phyloP scores from a whole-genome alignment of 2,329 filamentous ascomycete species.

The Aspergillus awamori region DNA sequence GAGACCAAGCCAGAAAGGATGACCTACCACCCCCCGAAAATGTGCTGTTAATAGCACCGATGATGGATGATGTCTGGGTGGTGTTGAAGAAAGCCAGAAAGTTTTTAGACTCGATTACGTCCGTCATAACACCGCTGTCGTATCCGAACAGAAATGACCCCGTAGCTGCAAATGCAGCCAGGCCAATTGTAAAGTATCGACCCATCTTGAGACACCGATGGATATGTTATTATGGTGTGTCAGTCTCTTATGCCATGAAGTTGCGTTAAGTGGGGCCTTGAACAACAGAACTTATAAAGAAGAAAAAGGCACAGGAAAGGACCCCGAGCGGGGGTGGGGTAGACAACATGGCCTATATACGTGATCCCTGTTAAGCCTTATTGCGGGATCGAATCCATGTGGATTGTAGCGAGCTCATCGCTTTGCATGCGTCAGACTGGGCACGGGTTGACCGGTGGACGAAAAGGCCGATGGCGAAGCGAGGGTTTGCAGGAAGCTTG shows the following conservation, averaged over 20 bases:
- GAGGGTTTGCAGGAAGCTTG: neutral
- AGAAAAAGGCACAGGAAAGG: neutral
- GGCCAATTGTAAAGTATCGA: conserved; percentile 14
- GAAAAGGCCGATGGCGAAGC: neutral
- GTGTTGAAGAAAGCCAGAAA: conserved; percentile 63
- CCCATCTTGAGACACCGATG: conserved; percentile 10
- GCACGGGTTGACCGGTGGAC: conserved; percentile 4
- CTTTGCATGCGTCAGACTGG: neutral
- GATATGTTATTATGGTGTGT: neutral
- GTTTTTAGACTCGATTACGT: conserved; percentile 59
- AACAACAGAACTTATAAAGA: neutral
- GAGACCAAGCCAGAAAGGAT: neutral
- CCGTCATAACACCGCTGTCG: conserved; percentile 38
- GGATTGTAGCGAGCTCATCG: neutral
- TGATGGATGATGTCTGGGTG: conserved; percentile 51
- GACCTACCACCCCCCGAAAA: conserved; percentile 58
- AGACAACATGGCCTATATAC: conserved; percentile 3
- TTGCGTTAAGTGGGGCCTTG: too few relatives aligned
- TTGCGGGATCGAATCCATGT: neutral
- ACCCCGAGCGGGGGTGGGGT: neutral
- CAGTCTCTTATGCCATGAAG: neutral
- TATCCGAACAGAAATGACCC: conserved; percentile 46
- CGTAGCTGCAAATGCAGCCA: conserved; percentile 18
- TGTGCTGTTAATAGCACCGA: conserved; percentile 66
- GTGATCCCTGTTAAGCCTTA: neutral